phyloP scores from a whole-genome alignment of 1,284 basidiomycete species.

The Coriolopsis trogii region DNA sequence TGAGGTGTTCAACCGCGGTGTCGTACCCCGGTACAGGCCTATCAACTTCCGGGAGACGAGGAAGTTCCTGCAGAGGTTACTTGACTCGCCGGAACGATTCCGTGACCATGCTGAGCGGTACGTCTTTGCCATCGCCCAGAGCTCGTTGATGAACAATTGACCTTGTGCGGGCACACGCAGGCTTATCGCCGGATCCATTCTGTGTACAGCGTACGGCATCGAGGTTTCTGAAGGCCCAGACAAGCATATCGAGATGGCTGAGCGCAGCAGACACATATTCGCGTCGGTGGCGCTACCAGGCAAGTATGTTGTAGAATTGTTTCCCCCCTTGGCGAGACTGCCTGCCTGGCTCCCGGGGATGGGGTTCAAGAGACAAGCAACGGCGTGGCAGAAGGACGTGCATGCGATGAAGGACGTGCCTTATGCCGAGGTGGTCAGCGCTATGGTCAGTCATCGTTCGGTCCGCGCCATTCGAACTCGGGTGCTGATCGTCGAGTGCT shows the following conservation, averaged over 20 bases:
- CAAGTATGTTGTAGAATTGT: constrained; percentile 4
- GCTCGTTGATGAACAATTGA: not conserved
- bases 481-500: too few relatives aligned
- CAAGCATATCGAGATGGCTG: not conserved
- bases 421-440: not conserved
- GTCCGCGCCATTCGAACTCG: not conserved
- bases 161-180: not conserved
- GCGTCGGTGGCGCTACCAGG: constrained; percentile 3
- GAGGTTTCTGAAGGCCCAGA: constrained; percentile 20
- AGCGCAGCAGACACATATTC: not conserved
- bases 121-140: too few relatives aligned
- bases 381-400: not conserved
- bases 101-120: not conserved
- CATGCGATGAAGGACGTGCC: too few relatives aligned
- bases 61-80: not conserved
- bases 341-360: constrained; percentile 14
- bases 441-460: not conserved
- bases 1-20: not conserved
- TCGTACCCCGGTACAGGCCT: not conserved
- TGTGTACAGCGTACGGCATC: constrained; percentile 2
- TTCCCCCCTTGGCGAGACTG: constrained; percentile 4
- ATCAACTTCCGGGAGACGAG: not conserved
- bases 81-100: not conserved
- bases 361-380: constrained; percentile 10
- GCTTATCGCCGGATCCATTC: not conserved